Percentiles rank a stretch among this genome's conserved stretches.
phyloP scores from a whole-genome alignment of 495 filamentous ascomycete genomes.

The Trichoderma gamsii region DNA sequence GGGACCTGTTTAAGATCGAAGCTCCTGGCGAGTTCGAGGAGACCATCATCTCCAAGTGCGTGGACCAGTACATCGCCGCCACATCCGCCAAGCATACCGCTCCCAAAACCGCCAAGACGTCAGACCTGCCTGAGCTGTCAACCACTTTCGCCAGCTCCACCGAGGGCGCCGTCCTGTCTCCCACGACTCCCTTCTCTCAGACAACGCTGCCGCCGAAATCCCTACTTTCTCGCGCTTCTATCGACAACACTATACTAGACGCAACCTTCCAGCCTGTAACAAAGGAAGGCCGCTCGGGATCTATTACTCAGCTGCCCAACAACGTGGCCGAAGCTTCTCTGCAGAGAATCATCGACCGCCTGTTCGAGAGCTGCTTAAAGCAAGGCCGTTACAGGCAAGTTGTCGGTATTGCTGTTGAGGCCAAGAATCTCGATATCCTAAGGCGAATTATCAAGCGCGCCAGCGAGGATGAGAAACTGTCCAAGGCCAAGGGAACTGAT shows the following conservation, averaged over 20 bases:
- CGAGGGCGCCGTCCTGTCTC: slow-evolving; percentile 62
- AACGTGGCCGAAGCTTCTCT: slow-evolving; percentile 58
- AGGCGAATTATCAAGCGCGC: slow-evolving; percentile 74
- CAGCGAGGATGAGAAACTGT: slow-evolving; percentile 72
- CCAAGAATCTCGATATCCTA: slow-evolving; percentile 84
- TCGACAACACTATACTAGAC: slow-evolving; percentile 56
- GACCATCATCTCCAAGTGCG: slow-evolving; percentile 96
- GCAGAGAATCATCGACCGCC: slow-evolving; percentile 72
- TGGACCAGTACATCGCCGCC: slow-evolving; percentile 93
- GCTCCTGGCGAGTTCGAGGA: slow-evolving; percentile 94
- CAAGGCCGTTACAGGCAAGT: slow-evolving; percentile 90
- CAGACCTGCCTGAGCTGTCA: slow-evolving; percentile 60
- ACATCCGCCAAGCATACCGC: slow-evolving; percentile 62
- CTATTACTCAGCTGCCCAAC: slow-evolving; percentile 40
- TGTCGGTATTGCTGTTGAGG: slow-evolving; percentile 97
- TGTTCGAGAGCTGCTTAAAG: slow-evolving; percentile 86
- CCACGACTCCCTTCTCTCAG: slow-evolving; percentile 90
- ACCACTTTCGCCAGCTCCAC: slow-evolving; percentile 68
- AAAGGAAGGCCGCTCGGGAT: slow-evolving; percentile 47
- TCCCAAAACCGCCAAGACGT: slow-evolving; percentile 36
- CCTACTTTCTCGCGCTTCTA: slow-evolving; percentile 62
- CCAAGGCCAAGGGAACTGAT: slow-evolving; percentile 45
- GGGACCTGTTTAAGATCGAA: slow-evolving; percentile 90
- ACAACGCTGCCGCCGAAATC: slow-evolving; percentile 86
- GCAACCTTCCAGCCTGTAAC: slow-evolving; percentile 51